Evolutionary conservation across 306 rosid species (phyloP).

Genomic region (Cucurbita moschata): DNA sequence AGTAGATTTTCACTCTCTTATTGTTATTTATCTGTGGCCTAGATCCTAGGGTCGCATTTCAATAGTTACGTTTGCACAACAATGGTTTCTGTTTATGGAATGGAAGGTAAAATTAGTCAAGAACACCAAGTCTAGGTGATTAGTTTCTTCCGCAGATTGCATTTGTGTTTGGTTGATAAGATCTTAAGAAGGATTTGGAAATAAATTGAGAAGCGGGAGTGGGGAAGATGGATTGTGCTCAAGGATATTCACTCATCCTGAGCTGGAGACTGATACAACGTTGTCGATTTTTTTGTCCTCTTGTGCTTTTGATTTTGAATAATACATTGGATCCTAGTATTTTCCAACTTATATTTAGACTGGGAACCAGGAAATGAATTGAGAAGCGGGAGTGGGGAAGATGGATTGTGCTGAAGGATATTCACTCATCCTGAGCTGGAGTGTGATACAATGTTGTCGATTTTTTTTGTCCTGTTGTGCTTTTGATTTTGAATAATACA

Average conservation of each 20-base stretch:
- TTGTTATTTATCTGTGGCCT: not conserved
- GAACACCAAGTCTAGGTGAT: not conserved
- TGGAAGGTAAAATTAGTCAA: not conserved
- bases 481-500: not conserved
- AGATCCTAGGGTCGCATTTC: not conserved
- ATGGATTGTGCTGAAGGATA: conserved; percentile 1
- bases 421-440: not conserved
- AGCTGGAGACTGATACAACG: not conserved
- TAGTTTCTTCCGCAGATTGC: not conserved
- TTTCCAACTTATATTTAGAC: not conserved
- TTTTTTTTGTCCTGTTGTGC: not conserved
- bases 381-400: not conserved
- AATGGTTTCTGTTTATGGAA: not conserved
- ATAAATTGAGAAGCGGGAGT: not conserved
- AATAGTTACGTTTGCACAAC: not conserved
- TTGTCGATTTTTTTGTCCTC: not conserved
- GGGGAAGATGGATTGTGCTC: not conserved
- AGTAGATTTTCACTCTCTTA: not conserved
- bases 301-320: not conserved
- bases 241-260: not conserved
- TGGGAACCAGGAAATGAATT: not conserved
- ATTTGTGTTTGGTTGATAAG: not conserved
- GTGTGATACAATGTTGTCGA: not conserved
- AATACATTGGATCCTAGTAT: not conserved
- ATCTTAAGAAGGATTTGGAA: not conserved